Percentiles rank a stretch among this genome's conserved stretches.
These are phyloP conservation scores for Rhododendron ovatum DNA, from an alignment of 148 eudicot genomes.

Conservation along the genomic window DNA sequence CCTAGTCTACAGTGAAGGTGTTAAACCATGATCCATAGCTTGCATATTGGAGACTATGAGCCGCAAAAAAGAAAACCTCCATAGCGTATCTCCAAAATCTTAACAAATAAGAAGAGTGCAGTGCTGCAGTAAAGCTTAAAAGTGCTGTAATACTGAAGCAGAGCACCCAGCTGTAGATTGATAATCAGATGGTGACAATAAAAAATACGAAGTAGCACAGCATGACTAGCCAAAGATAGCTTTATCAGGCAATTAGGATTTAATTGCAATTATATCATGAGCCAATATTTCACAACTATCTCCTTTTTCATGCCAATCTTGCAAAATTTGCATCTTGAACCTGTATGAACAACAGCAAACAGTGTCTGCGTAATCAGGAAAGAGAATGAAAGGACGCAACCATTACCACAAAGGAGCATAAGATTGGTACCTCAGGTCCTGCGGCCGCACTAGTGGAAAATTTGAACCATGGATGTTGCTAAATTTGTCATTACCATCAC, in stretches of 20 bases:
- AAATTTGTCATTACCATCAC: conserved; percentile 36
- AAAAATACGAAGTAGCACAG: background rate
- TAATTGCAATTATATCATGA: conserved; percentile 1
- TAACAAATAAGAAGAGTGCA: background rate
- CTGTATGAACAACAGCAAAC: conserved; percentile 31
- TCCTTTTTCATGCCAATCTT: conserved; percentile 24
- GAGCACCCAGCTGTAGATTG: background rate
- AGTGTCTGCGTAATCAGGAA: conserved; percentile 29
- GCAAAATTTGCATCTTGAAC: conserved; percentile 32
- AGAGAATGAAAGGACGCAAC: background rate
- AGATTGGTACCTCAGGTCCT: conserved; percentile 28
- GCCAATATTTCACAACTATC: conserved; percentile 16
- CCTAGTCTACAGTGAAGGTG: background rate
- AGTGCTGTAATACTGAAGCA: background rate
- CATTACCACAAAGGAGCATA: background rate
- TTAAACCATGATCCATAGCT: background rate
- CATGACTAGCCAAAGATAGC: background rate
- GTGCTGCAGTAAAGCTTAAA: background rate
- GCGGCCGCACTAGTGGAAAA: conserved; percentile 64
- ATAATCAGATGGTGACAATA: background rate
- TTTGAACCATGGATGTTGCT: conserved; percentile 26
- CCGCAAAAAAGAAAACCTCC: background rate
- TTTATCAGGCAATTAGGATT: background rate
- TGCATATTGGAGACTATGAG: background rate
- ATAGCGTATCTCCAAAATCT: background rate